Percentiles rank a stretch among this genome's conserved stretches.
These are phyloP conservation scores for Graphilbum ipis-grandicollis DNA, from an alignment of 2,329 filamentous ascomycete species.

Conservation along the genomic window DNA sequence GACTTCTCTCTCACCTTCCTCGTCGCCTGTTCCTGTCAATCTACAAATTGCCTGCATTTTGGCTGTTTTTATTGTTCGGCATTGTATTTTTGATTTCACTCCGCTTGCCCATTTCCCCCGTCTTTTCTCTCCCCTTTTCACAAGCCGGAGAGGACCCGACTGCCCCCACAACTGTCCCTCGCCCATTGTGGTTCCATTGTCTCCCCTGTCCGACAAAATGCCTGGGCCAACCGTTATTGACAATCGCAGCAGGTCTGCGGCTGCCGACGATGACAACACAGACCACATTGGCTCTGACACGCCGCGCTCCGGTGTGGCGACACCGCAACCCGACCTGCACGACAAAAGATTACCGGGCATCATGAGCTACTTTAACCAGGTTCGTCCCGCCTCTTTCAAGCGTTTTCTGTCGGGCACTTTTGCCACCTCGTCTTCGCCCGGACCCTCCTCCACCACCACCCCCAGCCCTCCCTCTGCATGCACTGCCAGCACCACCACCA, in stretches of 20 bases:
- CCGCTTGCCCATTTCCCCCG: neutral
- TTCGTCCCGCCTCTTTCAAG: slow-evolving; percentile 72
- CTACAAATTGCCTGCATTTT: neutral
- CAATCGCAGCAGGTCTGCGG: slow-evolving; percentile 33
- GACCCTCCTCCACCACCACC: slow-evolving; percentile 7
- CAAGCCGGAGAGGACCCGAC: too few relatives aligned
- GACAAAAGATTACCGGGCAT: slow-evolving; percentile 94
- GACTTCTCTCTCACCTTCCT: neutral
- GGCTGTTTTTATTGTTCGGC: neutral
- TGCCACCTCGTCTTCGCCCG: slow-evolving; percentile 16
- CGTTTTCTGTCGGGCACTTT: slow-evolving; percentile 23
- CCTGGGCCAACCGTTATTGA: slow-evolving; percentile 30
- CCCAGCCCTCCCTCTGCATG: slow-evolving; percentile 15
- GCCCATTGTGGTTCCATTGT: neutral
- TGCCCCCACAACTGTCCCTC: neutral
- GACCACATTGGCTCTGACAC: slow-evolving; percentile 73
- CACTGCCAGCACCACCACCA: slow-evolving; percentile 1
- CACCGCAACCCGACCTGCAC: slow-evolving; percentile 79
- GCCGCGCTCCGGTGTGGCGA: slow-evolving; percentile 79
- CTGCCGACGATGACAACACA: slow-evolving; percentile 50
- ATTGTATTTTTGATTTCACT: neutral
- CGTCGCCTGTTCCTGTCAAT: neutral
- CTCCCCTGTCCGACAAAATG: slow-evolving; percentile 5
- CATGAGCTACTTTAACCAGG: slow-evolving; percentile 97
- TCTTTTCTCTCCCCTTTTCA: neutral